These are phyloP conservation scores for Eragrostis curvula DNA, from an alignment of 176 grass and related monocot species.

Conservation along the genomic window DNA sequence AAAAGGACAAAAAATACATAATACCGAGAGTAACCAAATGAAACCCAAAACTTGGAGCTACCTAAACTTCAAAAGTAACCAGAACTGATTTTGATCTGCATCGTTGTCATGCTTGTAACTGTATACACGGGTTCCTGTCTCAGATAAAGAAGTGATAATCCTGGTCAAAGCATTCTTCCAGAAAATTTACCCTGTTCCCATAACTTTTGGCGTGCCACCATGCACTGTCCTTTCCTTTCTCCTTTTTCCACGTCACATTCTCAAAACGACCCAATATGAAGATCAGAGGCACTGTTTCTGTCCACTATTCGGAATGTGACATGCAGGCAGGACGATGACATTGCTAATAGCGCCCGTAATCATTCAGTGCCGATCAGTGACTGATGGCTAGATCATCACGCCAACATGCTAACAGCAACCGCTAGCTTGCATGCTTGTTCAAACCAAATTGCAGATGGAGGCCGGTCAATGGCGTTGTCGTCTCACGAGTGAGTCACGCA, in stretches of 20 bases:
- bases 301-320: slow-evolving; percentile 18
- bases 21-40: too few relatives aligned
- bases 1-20: too few relatives aligned
- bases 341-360: slow-evolving; percentile 13
- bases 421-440: slow-evolving; percentile 28
- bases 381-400: neutral
- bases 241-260: neutral
- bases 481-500: slow-evolving; percentile 42
- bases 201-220: neutral
- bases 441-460: slow-evolving; percentile 20
- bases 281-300: neutral
- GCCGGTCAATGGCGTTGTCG: slow-evolving; percentile 44
- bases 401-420: neutral
- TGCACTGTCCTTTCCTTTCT: neutral
- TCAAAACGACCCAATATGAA: neutral
- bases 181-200: neutral
- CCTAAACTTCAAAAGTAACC: neutral
- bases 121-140: neutral
- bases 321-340: slow-evolving; percentile 10
- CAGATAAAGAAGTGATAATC: neutral
- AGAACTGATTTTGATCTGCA: neutral
- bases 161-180: neutral
- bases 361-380: slow-evolving; percentile 17
- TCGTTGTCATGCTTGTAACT: neutral
- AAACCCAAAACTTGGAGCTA: neutral